phyloP scores from a whole-genome alignment of 768 basidiomycete species.

The Phylloporus sp. region DNA sequence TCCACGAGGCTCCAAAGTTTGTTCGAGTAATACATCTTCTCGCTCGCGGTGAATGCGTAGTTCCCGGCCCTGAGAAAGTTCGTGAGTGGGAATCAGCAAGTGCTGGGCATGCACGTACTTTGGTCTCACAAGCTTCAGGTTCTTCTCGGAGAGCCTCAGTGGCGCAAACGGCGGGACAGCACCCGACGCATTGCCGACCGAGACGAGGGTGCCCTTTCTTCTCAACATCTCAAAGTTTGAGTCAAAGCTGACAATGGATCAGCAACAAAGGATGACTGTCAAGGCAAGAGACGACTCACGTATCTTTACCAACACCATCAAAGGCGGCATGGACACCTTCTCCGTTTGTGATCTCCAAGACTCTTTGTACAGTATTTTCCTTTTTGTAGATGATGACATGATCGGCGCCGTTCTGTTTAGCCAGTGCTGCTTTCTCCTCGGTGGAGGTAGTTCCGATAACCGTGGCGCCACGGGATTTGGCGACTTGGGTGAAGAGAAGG shows the following conservation, averaged over 20 bases:
- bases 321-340: constrained; percentile 82
- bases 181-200: constrained; percentile 90
- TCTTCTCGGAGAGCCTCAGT: constrained; percentile 72
- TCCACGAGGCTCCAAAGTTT: constrained; percentile 60
- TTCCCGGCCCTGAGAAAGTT: constrained; percentile 52
- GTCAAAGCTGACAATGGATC: constrained; percentile 50
- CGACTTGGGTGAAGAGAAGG: constrained; percentile 61
- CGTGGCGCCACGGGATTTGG: constrained; percentile 69
- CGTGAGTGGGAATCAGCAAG: not conserved
- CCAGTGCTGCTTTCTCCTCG: constrained; percentile 74
- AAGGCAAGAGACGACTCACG: constrained; percentile 47
- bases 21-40: constrained; percentile 59
- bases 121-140: constrained; percentile 73
- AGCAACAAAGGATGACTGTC: not conserved
- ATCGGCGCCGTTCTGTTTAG: constrained; percentile 73
- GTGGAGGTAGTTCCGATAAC: constrained; percentile 94
- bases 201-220: constrained; percentile 86
- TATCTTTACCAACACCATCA: constrained; percentile 97
- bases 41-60: constrained; percentile 70
- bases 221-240: constrained; percentile 74
- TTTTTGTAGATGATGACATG: constrained; percentile 80
- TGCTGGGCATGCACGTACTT: constrained; percentile 40
- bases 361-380: constrained; percentile 70
- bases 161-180: constrained; percentile 71
- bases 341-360: constrained; percentile 70